phyloP scores from a whole-genome alignment of 768 basidiomycete species.

The Mycena vitilis region DNA sequence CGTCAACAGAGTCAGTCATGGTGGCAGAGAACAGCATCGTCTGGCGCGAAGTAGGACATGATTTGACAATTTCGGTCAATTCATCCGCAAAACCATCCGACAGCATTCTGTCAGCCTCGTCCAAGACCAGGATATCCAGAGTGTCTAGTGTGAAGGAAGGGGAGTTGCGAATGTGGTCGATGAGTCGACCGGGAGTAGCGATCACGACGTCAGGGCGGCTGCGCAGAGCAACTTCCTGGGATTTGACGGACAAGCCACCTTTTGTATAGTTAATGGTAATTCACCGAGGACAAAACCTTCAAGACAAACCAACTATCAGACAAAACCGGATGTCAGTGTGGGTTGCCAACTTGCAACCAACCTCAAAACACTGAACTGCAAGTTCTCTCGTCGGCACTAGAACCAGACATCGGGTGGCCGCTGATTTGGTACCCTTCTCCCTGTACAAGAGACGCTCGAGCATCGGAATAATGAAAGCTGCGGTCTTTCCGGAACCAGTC shows the following conservation, averaged over 20 bases:
- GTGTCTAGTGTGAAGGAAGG: slow-evolving; percentile 92
- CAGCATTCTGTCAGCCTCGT: slow-evolving; percentile 98
- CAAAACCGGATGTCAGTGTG: slow-evolving; percentile 93
- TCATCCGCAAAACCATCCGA: slow-evolving; percentile 96
- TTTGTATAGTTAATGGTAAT: slow-evolving; percentile 24
- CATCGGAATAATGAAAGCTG: slow-evolving; percentile 95
- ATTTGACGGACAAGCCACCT: slow-evolving; percentile 95
- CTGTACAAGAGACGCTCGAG: slow-evolving; percentile 93
- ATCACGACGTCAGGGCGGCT: slow-evolving; percentile 93
- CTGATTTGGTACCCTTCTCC: slow-evolving; percentile 88
- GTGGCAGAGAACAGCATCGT: slow-evolving; percentile 99
- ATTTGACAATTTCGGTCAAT: slow-evolving; percentile 90
- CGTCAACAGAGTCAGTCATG: slow-evolving; percentile 97
- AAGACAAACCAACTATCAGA: slow-evolving; percentile 86
- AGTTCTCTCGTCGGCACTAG: slow-evolving; percentile 96
- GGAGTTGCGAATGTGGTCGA: slow-evolving; percentile 97
- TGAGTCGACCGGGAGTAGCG: slow-evolving; percentile 96
- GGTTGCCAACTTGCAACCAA: slow-evolving; percentile 84
- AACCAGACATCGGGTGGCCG: slow-evolving; percentile 89
- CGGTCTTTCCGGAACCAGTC: slow-evolving; percentile 98
- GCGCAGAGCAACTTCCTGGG: slow-evolving; percentile 88
- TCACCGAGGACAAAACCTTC: slow-evolving; percentile 27
- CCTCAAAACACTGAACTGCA: slow-evolving; percentile 95
- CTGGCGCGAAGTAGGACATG: slow-evolving; percentile 89
- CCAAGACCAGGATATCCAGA: slow-evolving; percentile 92